These are phyloP conservation scores for Solanum piurae DNA, from an alignment of 257 asterid genomes.

Conservation along the genomic window DNA sequence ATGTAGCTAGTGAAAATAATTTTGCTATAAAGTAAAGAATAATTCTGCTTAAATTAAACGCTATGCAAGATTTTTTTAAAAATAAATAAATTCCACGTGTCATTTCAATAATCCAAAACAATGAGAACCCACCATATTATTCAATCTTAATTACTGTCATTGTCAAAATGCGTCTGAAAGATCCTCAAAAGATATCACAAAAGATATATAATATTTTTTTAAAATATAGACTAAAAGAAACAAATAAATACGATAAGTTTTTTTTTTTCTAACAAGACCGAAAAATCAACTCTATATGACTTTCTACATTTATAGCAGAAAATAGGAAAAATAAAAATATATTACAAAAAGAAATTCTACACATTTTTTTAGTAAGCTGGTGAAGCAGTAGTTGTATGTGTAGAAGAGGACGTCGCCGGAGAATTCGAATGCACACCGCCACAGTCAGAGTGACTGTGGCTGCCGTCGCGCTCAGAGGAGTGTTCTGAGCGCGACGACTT, in stretches of 20 bases:
- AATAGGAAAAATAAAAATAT: background rate
- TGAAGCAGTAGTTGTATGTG: conserved; percentile 28
- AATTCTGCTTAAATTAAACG: background rate
- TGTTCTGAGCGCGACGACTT: conserved; percentile 7
- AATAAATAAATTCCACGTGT: background rate
- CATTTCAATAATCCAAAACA: background rate
- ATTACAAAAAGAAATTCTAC: conserved; percentile 13
- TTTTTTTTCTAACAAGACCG: background rate
- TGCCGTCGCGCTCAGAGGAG: background rate
- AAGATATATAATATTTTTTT: background rate
- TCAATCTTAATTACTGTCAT: background rate
- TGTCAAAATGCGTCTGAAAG: background rate
- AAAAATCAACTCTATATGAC: background rate
- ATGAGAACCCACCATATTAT: background rate
- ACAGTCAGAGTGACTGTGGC: conserved; percentile 10
- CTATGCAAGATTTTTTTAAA: background rate
- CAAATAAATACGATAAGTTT: background rate
- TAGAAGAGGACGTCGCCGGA: conserved; percentile 36
- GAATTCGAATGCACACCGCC: conserved; percentile 26
- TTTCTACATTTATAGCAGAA: background rate
- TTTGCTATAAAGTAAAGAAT: background rate
- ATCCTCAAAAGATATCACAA: conserved; percentile 1
- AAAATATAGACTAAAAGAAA: background rate
- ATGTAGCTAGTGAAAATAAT: background rate
- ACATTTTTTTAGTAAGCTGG: conserved; percentile 16